Evolutionary conservation across 805 yeast species (phyloP).

Genomic region (Metschnikowia picachoensis): DNA sequence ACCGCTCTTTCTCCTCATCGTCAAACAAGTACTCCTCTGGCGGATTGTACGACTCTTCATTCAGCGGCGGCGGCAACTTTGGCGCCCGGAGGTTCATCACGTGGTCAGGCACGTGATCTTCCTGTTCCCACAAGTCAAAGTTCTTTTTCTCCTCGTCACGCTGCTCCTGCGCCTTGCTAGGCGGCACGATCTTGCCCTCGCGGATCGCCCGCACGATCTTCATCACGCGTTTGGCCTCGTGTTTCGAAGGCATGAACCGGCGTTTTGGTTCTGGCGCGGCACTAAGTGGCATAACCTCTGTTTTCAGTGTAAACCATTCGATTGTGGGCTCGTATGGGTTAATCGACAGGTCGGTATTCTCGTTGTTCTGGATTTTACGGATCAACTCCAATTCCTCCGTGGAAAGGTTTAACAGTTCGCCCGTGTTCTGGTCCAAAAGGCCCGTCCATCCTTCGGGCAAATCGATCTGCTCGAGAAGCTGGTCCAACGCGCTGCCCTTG

Average conservation of each 20-base stretch:
- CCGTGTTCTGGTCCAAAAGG: constrained; percentile 83
- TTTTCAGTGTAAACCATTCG: constrained; percentile 90
- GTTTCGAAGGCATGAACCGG: constrained; percentile 93
- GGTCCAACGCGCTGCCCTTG: constrained; percentile 90
- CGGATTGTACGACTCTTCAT: constrained; percentile 95
- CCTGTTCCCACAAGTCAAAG: constrained; percentile 82
- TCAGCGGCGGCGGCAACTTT: constrained; percentile 90
- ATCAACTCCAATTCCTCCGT: constrained; percentile 87
- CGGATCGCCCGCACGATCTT: constrained; percentile 94
- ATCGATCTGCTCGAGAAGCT: constrained; percentile 83
- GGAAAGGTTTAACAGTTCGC: constrained; percentile 74
- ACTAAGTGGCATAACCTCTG: constrained; percentile 84
- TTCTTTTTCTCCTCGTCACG: constrained; percentile 49
- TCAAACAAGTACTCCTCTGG: constrained; percentile 89
- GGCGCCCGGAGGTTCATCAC: constrained; percentile 94
- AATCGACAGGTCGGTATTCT: constrained; percentile 71
- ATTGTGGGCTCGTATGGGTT: constrained; percentile 92
- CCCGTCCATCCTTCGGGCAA: constrained; percentile 99
- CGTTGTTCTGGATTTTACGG: constrained; percentile 78
- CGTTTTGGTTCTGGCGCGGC: constrained; percentile 97
- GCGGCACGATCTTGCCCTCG: constrained; percentile 89
- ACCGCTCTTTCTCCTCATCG: constrained; percentile 69
- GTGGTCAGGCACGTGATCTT: constrained; percentile 56
- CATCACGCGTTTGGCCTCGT: constrained; percentile 95
- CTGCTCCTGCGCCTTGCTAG: constrained; percentile 51